phyloP scores from a whole-genome alignment of 2,329 filamentous ascomycete genomes.

The Aspergillus intermedius region DNA sequence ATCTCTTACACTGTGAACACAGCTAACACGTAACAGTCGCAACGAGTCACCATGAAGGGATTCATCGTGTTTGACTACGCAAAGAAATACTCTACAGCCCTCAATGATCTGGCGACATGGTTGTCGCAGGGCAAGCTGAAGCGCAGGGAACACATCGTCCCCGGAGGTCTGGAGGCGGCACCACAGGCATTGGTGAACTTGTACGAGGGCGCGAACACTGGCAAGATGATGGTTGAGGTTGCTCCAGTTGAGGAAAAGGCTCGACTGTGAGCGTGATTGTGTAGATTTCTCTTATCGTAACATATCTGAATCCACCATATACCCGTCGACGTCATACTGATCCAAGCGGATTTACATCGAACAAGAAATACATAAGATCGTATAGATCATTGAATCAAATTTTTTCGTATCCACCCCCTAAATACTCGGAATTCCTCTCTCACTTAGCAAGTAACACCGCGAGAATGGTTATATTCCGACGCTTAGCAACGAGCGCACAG shows the following conservation, averaged over 20 bases:
- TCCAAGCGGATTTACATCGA: background rate
- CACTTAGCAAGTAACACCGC: too few species aligned
- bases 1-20: background rate
- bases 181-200: conserved; percentile 58
- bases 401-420: background rate
- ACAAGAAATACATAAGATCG: background rate
- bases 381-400: background rate
- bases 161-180: conserved; percentile 60
- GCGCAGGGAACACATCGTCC: conserved; percentile 63
- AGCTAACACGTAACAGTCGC: conserved; percentile 17
- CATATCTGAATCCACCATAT: background rate
- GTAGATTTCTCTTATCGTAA: background rate
- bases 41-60: conserved; percentile 53
- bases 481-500: background rate
- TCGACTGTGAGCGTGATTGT: conserved; percentile 29
- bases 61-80: conserved; percentile 68
- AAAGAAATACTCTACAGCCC: conserved; percentile 52
- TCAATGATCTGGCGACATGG: conserved; percentile 59
- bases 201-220: conserved; percentile 64
- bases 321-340: conserved; percentile 10
- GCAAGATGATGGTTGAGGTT: conserved; percentile 51
- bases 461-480: background rate
- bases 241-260: conserved; percentile 36
- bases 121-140: conserved; percentile 65
- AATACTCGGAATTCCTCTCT: too few species aligned